Base-by-base conservation (phyloP, 78 protist genomes). In the Acrasis kona region DNA sequence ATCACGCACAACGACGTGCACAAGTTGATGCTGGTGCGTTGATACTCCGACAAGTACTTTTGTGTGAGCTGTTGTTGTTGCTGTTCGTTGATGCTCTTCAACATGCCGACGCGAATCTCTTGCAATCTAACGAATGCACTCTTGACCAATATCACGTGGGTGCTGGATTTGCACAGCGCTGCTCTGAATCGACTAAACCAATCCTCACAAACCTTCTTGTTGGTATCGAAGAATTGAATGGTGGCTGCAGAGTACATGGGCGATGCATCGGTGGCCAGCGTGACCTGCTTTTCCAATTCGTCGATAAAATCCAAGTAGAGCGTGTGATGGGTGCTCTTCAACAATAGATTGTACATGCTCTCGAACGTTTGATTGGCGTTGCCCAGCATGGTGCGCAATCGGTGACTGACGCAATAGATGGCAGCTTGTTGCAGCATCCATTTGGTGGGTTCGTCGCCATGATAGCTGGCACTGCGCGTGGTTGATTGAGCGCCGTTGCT, bases 151-250 rank as follows among this genome's bases (percentile, higher is more conserved):
- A 19, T n/a, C n/a, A n/a, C n/a, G n/a, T n/a, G 19, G 19, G 61
- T 50, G 19, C 19, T 19, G 19, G 19, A 50, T n/a, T 50, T 50
- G 19, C 19, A 50, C 19, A 50, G 19, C 19, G 19, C 61, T 50
- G 61, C 5, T 12, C 78, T 42, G 19, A 74, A 5, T 28, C 78
- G 7, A 70, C 35, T 65, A 61, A 66, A 74, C 73, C 41, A 74
- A 28, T 74, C 78, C 19, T 74, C 78, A 31, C 67, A 42, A 36
- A 74, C 78, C 70, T 74, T 74, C 8, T 67, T 74, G 70, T 74
- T 74, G 7, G 72, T 74, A 27, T 28, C 30, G 36, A 74, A 74
- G 70, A 74, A 74, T 5, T 36, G 7, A 7, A 70, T 65, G 30
- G 70, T 5, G 19, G 68, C 8, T 36, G 7, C 7, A 32, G 71